Evolutionary conservation across 768 basidiomycete species (phyloP), one percentile per base, ranked within the genome.

Genomic region (Trametes punicea): DNA sequence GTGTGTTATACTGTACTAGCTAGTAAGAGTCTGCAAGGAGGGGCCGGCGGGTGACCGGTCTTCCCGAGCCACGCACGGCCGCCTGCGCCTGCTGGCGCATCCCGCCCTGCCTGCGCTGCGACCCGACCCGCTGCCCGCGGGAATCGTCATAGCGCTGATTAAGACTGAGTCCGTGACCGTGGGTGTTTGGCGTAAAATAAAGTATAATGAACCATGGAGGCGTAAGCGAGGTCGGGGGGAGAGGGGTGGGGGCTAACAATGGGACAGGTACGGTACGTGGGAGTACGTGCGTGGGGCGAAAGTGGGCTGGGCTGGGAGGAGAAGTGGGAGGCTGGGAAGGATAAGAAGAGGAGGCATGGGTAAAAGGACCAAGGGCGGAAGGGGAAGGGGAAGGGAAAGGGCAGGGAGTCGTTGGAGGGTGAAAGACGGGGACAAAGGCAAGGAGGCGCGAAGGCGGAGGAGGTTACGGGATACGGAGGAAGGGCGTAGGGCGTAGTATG

Each of bases 131-230:
- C n/a, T n/a, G n/a, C n/a, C n/a, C n/a, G 34, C 34, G 34, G 4
- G 34, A n/a, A 15, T n/a, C 23, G 18, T 4, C 26, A 21, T 44
- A 23, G 42, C 42, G 58, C 58, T 59, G n/a, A 59, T 59, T 55
- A 59, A 55, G 55, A 59, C 50, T 59, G 42, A 4, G 15, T 25
- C 11, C 23, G 11, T 41, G 40, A 11, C 18, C 21, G 8, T n/a
- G 6, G 40, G 40, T n/a, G 36, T 4, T 38, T 26, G 42, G 55
- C 52, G 58, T 59, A 55, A 46, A 55, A 59, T 59, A 59, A 55
- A 51, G 42, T 59, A 59, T 54, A 59, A 55, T 59, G 58, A 51
- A 44, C 39, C 57, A 46, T 45, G 20, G 29, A 29, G 23, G 30
- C 6, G 29, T 11, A 20, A 20, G 21, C 34, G 2, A 30, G 30